Evolutionary conservation across 495 filamentous ascomycete genomes (phyloP).

Genomic region (Mycothermus thermophilus): DNA sequence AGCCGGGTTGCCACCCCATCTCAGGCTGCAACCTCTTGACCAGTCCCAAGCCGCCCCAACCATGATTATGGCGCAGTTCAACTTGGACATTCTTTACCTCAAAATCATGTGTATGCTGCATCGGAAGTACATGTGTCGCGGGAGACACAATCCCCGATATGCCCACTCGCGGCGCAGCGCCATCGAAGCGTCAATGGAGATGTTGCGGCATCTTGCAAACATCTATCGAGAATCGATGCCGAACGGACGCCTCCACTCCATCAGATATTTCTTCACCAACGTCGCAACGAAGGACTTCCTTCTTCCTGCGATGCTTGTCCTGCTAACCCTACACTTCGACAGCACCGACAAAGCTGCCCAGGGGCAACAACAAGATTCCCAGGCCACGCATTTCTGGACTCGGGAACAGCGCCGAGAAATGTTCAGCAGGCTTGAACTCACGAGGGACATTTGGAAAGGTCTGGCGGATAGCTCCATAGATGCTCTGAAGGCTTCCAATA

Average conservation of each 20-base stretch:
- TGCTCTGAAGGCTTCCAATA: conserved; percentile 68
- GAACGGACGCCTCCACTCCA: conserved; percentile 53
- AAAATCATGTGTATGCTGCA: conserved; percentile 76
- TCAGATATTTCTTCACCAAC: conserved; percentile 60
- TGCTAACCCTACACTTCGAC: conserved; percentile 55
- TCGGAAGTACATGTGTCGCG: conserved; percentile 62
- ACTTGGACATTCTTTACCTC: conserved; percentile 67
- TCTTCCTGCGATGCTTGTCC: conserved; percentile 78
- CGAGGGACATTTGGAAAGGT: conserved; percentile 64
- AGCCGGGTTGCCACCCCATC: conserved; percentile 50
- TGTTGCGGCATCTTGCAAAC: conserved; percentile 62
- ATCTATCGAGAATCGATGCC: conserved; percentile 62
- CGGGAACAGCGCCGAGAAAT: conserved; percentile 61
- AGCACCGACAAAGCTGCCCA: too few species aligned
- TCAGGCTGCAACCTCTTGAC: conserved; percentile 54
- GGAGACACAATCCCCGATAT: conserved; percentile 58
- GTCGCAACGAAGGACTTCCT: conserved; percentile 77
- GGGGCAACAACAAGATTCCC: too few species aligned
- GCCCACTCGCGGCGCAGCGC: conserved; percentile 69
- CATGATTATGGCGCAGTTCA: conserved; percentile 69
- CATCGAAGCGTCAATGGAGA: conserved; percentile 63
- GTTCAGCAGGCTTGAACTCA: conserved; percentile 55
- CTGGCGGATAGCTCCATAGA: conserved; percentile 68
- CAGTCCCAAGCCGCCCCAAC: conserved; percentile 62
- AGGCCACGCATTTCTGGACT: conserved; percentile 47